Conservation (phyloP, 257 asterid species). For the Jacaranda mimosifolia region DNA sequence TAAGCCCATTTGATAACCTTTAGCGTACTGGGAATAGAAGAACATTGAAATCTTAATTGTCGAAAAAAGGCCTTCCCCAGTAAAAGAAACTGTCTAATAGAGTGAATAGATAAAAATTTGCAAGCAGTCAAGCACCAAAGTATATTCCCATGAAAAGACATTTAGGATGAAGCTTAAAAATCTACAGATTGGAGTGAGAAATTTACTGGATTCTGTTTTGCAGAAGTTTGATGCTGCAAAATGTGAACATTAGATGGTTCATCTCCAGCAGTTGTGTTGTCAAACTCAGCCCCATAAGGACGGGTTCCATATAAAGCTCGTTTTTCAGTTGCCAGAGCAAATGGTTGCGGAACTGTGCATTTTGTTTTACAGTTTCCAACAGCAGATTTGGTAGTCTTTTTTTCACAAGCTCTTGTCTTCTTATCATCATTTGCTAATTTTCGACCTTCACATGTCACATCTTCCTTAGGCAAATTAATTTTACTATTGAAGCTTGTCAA, state of each 20-base stretch:
- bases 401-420: constrained; percentile 38
- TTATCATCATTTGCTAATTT: constrained; percentile 42
- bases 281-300: constrained; percentile 47
- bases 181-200: constrained; percentile 28
- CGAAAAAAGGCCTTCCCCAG: not conserved
- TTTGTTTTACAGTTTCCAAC: constrained; percentile 60
- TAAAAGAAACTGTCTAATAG: not conserved
- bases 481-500: constrained; percentile 31
- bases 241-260: constrained; percentile 42
- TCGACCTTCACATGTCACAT: constrained; percentile 38
- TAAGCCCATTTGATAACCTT: constrained; percentile 6
- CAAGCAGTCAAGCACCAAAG: not conserved
- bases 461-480: constrained; percentile 30
- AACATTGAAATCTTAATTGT: not conserved
- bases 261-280: constrained; percentile 34
- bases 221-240: constrained; percentile 35
- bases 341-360: constrained; percentile 70
- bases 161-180: constrained; percentile 10
- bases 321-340: constrained; percentile 73
- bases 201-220: constrained; percentile 54
- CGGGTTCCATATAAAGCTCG: constrained; percentile 58
- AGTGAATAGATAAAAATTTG: not conserved
- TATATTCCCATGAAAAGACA: not conserved
- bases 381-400: constrained; percentile 45
- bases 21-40: not conserved